These are phyloP conservation scores for Termitomyces eurrhizus DNA, from an alignment of 768 basidiomycete species.

Conservation along the genomic window DNA sequence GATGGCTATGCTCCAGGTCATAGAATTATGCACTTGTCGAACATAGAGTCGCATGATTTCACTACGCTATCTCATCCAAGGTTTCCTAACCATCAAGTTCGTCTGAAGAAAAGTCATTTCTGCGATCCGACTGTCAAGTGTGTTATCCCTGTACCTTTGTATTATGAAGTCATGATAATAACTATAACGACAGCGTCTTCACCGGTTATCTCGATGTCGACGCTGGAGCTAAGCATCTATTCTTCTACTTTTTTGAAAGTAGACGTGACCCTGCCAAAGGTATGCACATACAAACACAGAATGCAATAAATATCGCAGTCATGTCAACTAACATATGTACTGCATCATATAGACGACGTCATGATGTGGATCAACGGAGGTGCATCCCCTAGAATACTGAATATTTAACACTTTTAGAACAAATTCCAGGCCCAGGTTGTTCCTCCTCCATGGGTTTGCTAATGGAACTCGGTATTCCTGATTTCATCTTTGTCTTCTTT, in stretches of 20 bases:
- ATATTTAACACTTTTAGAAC: not conserved
- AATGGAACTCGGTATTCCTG: constrained; percentile 62
- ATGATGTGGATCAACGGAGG: constrained; percentile 73
- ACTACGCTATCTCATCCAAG: constrained; percentile 41
- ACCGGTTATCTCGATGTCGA: constrained; percentile 40
- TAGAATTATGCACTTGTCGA: constrained; percentile 22
- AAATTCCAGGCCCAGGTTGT: constrained; percentile 47
- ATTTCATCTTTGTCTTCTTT: not conserved
- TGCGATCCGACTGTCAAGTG: constrained; percentile 65
- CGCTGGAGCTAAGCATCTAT: constrained; percentile 55
- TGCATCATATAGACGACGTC: constrained; percentile 45
- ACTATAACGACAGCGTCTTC: constrained; percentile 25
- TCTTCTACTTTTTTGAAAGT: constrained; percentile 78
- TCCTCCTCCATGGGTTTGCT: constrained; percentile 57
- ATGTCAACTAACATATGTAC: not conserved
- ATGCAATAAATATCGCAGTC: constrained; percentile 19
- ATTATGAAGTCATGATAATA: not conserved
- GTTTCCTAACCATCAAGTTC: constrained; percentile 50
- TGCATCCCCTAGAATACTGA: constrained; percentile 9
- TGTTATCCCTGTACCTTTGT: constrained; percentile 13
- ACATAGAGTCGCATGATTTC: constrained; percentile 27
- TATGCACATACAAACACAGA: constrained; percentile 17
- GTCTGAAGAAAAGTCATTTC: constrained; percentile 58
- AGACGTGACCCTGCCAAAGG: constrained; percentile 52
- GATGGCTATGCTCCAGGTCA: not conserved